phyloP scores from a whole-genome alignment of 495 filamentous ascomycete genomes.

The Neurospora sp. region DNA sequence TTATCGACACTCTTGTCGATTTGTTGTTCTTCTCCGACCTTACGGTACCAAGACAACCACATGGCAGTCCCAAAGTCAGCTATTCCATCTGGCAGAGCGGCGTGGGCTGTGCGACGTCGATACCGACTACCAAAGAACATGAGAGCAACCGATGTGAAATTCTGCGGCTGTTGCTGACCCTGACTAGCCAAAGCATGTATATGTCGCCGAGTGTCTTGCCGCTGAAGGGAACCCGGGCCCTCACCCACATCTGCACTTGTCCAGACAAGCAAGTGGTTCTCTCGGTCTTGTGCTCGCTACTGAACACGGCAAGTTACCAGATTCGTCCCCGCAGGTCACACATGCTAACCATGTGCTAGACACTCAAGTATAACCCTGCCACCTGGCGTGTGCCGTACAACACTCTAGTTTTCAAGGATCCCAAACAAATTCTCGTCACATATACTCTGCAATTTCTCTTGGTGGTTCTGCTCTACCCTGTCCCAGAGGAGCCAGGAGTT shows the following conservation, averaged over 20 bases:
- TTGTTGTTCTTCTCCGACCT: conserved; percentile 87
- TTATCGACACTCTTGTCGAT: conserved; percentile 84
- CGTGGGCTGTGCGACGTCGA: conserved; percentile 84
- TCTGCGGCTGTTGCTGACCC: conserved; percentile 71
- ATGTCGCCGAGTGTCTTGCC: conserved; percentile 75
- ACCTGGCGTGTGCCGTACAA: conserved; percentile 94
- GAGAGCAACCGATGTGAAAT: conserved; percentile 91
- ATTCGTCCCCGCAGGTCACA: neutral
- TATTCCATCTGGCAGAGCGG: conserved; percentile 98
- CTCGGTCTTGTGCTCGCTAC: conserved; percentile 77
- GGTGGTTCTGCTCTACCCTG: conserved; percentile 77
- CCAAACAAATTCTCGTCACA: conserved; percentile 83
- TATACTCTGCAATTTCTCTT: conserved; percentile 90
- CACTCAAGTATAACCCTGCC: conserved; percentile 92
- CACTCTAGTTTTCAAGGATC: conserved; percentile 84
- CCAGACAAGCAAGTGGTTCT: conserved; percentile 87
- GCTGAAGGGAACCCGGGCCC: conserved; percentile 72
- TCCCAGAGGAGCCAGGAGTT: conserved; percentile 62
- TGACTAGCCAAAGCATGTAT: conserved; percentile 89
- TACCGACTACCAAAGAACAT: conserved; percentile 78
- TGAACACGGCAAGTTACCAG: conserved; percentile 73
- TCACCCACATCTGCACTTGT: conserved; percentile 80
- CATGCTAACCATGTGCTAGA: conserved; percentile 39
- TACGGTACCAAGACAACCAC: conserved; percentile 57
- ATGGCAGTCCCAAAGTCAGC: conserved; percentile 70